Conservation (phyloP, 2,329 filamentous ascomycete genomes). For the Colletotrichum somersetense region DNA sequence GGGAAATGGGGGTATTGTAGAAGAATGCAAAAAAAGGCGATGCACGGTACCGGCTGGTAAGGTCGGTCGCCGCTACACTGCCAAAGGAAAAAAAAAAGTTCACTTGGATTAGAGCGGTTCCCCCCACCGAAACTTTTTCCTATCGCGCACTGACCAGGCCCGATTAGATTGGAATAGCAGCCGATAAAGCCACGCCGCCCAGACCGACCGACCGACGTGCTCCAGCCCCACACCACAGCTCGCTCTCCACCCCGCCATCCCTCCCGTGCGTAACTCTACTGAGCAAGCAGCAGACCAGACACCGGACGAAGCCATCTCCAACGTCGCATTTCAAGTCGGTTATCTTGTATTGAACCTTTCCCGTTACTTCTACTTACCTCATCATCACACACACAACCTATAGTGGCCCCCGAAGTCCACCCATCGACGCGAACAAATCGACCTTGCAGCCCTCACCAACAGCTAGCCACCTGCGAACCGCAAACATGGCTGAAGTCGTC, state of each 20-base stretch:
- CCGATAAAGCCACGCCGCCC: slow-evolving; percentile 36
- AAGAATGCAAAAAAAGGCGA: slow-evolving; percentile 19
- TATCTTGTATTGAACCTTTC: slow-evolving; percentile 4
- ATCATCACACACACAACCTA: background rate
- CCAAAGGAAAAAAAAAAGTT: slow-evolving; percentile 42
- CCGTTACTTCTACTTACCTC: background rate
- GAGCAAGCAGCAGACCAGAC: slow-evolving; percentile 27
- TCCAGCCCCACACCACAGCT: slow-evolving; percentile 36
- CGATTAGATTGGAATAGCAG: slow-evolving; percentile 34
- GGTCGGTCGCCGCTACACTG: slow-evolving; percentile 15
- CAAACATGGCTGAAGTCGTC: slow-evolving; percentile 80
- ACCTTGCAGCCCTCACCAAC: background rate
- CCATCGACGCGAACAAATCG: background rate
- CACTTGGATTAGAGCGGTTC: slow-evolving; percentile 32
- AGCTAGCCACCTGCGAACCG: slow-evolving; percentile 26
- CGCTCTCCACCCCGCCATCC: slow-evolving; percentile 35
- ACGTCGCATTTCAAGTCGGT: slow-evolving; percentile 11
- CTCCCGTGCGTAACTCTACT: slow-evolving; percentile 23
- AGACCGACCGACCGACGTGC: slow-evolving; percentile 8
- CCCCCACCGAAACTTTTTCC: slow-evolving; percentile 58
- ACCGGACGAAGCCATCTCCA: slow-evolving; percentile 37
- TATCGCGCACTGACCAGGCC: slow-evolving; percentile 30
- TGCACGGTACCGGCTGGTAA: slow-evolving; percentile 28
- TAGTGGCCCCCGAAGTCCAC: background rate
- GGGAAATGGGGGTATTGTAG: slow-evolving; percentile 25